These are phyloP conservation scores for Diplocarpon rosae DNA, from an alignment of 2,329 filamentous ascomycete genomes.

Conservation along the genomic window DNA sequence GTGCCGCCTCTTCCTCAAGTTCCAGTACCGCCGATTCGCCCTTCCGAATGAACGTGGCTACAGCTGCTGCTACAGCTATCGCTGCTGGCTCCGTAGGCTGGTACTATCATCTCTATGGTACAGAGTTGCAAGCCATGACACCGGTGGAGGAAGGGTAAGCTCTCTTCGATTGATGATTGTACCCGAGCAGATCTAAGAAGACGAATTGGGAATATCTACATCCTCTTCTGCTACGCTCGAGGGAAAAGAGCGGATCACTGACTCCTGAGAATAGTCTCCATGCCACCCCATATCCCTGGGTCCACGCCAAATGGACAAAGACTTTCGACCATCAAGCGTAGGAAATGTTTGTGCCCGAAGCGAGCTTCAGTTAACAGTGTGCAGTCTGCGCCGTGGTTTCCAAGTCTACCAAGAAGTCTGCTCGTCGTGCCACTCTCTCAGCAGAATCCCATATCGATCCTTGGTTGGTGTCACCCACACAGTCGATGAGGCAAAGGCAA, in stretches of 20 bases:
- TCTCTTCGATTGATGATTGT: neutral
- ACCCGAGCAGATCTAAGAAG: slow-evolving; percentile 8
- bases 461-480: slow-evolving; percentile 89
- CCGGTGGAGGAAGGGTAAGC: slow-evolving; percentile 96
- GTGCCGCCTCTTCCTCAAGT: slow-evolving; percentile 60
- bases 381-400: slow-evolving; percentile 93
- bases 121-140: slow-evolving; percentile 77
- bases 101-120: slow-evolving; percentile 95
- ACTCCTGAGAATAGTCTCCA: slow-evolving; percentile 57
- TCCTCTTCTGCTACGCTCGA: neutral
- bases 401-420: slow-evolving; percentile 99
- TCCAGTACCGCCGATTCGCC: slow-evolving; percentile 61
- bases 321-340: slow-evolving; percentile 96
- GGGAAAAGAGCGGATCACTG: slow-evolving; percentile 17
- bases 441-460: slow-evolving; percentile 83
- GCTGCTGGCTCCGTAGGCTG: slow-evolving; percentile 85
- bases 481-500: slow-evolving; percentile 91
- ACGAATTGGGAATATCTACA: slow-evolving; percentile 8
- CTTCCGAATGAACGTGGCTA: slow-evolving; percentile 76
- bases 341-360: slow-evolving; percentile 33
- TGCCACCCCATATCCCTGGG: slow-evolving; percentile 87
- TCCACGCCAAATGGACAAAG: slow-evolving; percentile 82
- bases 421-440: slow-evolving; percentile 92
- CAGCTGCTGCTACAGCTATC: slow-evolving; percentile 73
- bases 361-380: slow-evolving; percentile 16